These are phyloP conservation scores for Malania oleifera DNA, from an alignment of 164 flowering plant genomes.

Conservation along the genomic window DNA sequence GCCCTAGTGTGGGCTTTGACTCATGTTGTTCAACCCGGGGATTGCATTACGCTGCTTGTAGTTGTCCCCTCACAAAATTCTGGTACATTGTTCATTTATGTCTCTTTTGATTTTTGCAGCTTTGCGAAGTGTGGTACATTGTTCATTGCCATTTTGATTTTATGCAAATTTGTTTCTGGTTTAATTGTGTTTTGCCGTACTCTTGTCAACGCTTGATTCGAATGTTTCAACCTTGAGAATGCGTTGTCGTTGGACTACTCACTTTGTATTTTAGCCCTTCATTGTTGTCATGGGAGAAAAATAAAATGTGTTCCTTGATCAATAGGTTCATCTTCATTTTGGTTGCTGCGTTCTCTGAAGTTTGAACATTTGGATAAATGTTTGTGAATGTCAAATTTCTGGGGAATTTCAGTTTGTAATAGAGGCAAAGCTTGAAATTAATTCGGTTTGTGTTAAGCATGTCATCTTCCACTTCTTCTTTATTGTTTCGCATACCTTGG, in stretches of 20 bases:
- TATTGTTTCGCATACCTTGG: no score
- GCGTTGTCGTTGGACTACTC: not conserved
- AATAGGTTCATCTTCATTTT: not conserved
- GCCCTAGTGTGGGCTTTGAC: conserved; percentile 95
- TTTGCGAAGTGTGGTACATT: not conserved
- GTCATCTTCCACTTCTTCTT: no score
- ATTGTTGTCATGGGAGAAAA: not conserved
- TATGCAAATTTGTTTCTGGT: not conserved
- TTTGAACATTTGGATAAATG: not conserved
- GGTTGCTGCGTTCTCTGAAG: not conserved
- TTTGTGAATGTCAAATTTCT: no score
- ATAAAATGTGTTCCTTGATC: not conserved
- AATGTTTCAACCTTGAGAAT: not conserved
- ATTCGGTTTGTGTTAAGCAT: no score
- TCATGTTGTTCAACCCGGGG: conserved; percentile 97
- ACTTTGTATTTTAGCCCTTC: no score
- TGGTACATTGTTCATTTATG: conserved; percentile 32
- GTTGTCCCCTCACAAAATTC: conserved; percentile 74
- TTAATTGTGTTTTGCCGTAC: not conserved
- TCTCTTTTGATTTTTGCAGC: not conserved
- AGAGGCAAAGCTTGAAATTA: no score
- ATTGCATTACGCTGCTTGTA: conserved; percentile 80
- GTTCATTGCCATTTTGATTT: not conserved
- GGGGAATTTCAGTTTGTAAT: no score
- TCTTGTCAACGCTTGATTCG: not conserved